Percentiles rank a stretch among this genome's conserved stretches.
Conservation (phyloP, 495 filamentous ascomycete genomes). For the Hypoxylon trugodes region DNA sequence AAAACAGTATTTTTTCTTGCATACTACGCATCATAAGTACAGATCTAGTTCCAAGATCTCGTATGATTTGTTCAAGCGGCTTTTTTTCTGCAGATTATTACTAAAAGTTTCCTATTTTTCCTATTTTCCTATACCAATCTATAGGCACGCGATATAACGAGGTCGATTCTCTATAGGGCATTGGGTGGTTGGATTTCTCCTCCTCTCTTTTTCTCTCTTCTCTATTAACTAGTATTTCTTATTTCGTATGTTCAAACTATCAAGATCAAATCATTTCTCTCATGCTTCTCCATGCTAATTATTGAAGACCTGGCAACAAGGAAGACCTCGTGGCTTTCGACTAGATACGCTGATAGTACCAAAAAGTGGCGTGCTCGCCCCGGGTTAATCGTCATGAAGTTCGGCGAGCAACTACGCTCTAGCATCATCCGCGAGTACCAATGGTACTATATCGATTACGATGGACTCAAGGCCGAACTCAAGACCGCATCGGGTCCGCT, state of each 20-base stretch:
- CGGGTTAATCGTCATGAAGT: slow-evolving; percentile 72
- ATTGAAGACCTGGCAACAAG: slow-evolving; percentile 57
- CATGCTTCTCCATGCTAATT: slow-evolving; percentile 53
- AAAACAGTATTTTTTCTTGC: slow-evolving; percentile 11
- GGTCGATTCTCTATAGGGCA: neutral
- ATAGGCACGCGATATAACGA: slow-evolving; percentile 9
- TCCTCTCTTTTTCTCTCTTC: neutral
- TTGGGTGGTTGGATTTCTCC: slow-evolving; percentile 7
- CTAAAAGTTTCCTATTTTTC: slow-evolving; percentile 2
- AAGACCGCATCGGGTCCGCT: slow-evolving; percentile 71
- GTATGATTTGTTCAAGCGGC: slow-evolving; percentile 3
- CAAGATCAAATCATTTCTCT: neutral
- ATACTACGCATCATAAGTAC: slow-evolving; percentile 11
- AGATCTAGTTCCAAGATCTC: neutral
- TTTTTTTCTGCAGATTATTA: slow-evolving; percentile 11
- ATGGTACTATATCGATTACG: slow-evolving; percentile 97
- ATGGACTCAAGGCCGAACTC: slow-evolving; percentile 87
- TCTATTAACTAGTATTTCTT: slow-evolving; percentile 15
- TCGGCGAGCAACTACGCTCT: slow-evolving; percentile 93
- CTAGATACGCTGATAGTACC: slow-evolving; percentile 28
- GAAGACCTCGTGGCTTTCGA: slow-evolving; percentile 43
- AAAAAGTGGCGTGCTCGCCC: slow-evolving; percentile 45
- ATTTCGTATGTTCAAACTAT: slow-evolving; percentile 20
- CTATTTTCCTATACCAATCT: neutral
- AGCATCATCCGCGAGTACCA: slow-evolving; percentile 95